phyloP scores from a whole-genome alignment of 306 rosid species.

The Prunus persica region Prunus_persica_NCBIv2 NC_034012.1:3049501-3050000 shows the following conservation, averaged over 20 bases:
- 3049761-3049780: conserved; percentile 7
- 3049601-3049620: conserved; percentile 16
- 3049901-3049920: not conserved
- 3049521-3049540: not conserved
- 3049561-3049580: conserved; percentile 18
- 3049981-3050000: conserved; percentile 17
- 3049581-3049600: conserved; percentile 8
- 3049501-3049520: not conserved
- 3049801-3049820: conserved; percentile 4
- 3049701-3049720: conserved; percentile 13
- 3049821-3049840: not conserved
- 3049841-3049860: conserved; percentile 7
- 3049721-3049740: conserved; percentile 16
- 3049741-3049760: conserved; percentile 1
- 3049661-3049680: not conserved
- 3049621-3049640: conserved; percentile 16
- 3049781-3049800: not conserved
- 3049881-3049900: not conserved
- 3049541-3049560: conserved; percentile 21
- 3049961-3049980: not conserved
- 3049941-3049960: conserved; percentile 17
- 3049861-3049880: conserved; percentile 20
- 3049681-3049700: conserved; percentile 11
- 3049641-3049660: conserved; percentile 15
- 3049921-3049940: not conserved